Base-by-base conservation (phyloP, 306 rosid species). In the Cucumis cinereus region DNA sequence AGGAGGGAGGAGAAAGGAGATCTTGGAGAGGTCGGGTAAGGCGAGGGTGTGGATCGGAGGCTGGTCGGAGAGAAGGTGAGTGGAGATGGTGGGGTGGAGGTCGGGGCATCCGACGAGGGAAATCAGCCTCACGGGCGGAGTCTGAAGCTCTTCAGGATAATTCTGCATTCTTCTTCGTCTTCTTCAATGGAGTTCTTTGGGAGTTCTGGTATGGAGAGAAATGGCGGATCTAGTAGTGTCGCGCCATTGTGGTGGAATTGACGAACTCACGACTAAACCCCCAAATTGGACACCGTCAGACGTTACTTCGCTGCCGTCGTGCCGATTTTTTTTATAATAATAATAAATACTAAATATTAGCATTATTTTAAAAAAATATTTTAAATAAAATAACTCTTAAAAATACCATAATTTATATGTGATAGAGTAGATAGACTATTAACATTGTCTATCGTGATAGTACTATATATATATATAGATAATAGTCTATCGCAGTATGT, bases 41-140 rank as follows among this genome's bases (percentile, higher is more conserved):
- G 99, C 99, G 4, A 94, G 87, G 53, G 97, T 87, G 87, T 90
- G 93, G 79, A 92, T 90, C 28, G 99, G 99, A 22, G 99, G 99
- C 72, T 88, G 91, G 11, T 73, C 85, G 3, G 93, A 85, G 69
- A 89, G 82, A 4, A 94, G 90, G 55, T 89, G 86, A 41, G 82
- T 76, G 28, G 98, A 88, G 16, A 94, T 77, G 30, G 82, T 35
- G 57, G 84, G 17, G 81, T 92, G 99, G 13, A 90, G 87, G 55
- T 94, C 96, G 1, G 96, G 77, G 77, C 87, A 90, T 0, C 98
- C 98, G n/a, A 90, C 90, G 33, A 91, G 76, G 5, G 99, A 82
- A 3, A 81, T 83, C 36, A 94, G 77, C 24, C 93, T 83, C 84
- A 92, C 88, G 36, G 99, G 99, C 7, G 99, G 99, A 47, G 98